Evolutionary conservation across 441 rosid species (phyloP), one percentile per base, ranked within the genome.

Genomic region (Dalechampia spathulata): DNA sequence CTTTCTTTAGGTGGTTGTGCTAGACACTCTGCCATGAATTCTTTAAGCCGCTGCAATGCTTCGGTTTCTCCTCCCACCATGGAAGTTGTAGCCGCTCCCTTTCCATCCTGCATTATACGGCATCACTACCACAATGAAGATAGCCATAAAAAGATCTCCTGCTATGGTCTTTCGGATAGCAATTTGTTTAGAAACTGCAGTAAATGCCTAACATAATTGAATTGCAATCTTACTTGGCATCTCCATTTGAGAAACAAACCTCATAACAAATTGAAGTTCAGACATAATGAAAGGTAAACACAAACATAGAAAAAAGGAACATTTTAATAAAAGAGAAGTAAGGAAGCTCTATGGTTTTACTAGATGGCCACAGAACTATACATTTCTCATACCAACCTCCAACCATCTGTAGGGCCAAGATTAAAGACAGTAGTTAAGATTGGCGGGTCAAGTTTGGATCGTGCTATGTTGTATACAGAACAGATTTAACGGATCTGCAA

Each of bases 31-130:
- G 82, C 84, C 8, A 87, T 82, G 60, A 83, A 85, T 61, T 74
- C 85, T 67, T 80, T 75, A 52, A 93, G 75, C 82, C 75, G 82
- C 46, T 71, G 79, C 62, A 83, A 55, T 55, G 90, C 99, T 73
- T 89, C 95, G 22, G 86, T 79, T 79, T 93, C 99, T 38, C 99
- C 99, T 49, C 99, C 99, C 60, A 77, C 78, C 90, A 93, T 75
- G 9, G 88, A 66, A 49, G 73, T 52, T 59, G 54, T 70, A 22
- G 68, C 58, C 34, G 55, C 65, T 40, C 73, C 70, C 69, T 76
- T 83, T 60, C 85, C 87, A 46, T 78, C 86, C 99, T 93, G 66
- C 37, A 68, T 32, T 34, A 60, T 52, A 36, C 32, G 37, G 50
- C 37, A 46, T 66, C 37, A 32, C 23, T 10, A 68, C 38, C 45